Conservation (phyloP, 768 basidiomycete species). For the Xanthoconium purpureum region DNA sequence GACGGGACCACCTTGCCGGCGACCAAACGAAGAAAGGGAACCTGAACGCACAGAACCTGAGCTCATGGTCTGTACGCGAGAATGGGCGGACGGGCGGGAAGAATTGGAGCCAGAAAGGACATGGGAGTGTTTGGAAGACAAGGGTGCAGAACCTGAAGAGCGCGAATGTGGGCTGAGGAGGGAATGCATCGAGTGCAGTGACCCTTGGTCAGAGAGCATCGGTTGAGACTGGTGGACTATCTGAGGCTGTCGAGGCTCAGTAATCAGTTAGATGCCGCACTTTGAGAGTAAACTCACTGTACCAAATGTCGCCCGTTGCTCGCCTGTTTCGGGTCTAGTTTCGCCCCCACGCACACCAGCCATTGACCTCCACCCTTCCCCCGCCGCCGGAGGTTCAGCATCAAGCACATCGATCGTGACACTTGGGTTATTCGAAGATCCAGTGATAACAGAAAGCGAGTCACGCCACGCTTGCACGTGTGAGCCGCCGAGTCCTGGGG, state of each 20-base stretch:
- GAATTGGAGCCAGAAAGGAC: slow-evolving; percentile 51
- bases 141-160: slow-evolving; percentile 53
- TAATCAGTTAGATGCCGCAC: slow-evolving; percentile 2
- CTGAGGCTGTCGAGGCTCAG: slow-evolving; percentile 37
- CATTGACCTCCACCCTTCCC: slow-evolving; percentile 59
- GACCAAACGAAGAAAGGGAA: slow-evolving; percentile 56
- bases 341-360: slow-evolving; percentile 28
- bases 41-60: slow-evolving; percentile 45
- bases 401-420: slow-evolving; percentile 61
- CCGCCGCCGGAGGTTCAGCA: slow-evolving; percentile 63
- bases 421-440: slow-evolving; percentile 30
- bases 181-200: slow-evolving; percentile 62
- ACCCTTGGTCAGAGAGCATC: slow-evolving; percentile 58
- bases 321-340: slow-evolving; percentile 24
- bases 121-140: slow-evolving; percentile 42
- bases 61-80: slow-evolving; percentile 33
- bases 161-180: slow-evolving; percentile 46
- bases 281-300: slow-evolving; percentile 41
- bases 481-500: slow-evolving; percentile 38
- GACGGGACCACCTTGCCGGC: slow-evolving; percentile 33
- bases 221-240: slow-evolving; percentile 41
- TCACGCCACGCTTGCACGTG: slow-evolving; percentile 34
- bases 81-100: slow-evolving; percentile 50
- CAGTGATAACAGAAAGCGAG: slow-evolving; percentile 33
- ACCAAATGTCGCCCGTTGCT: slow-evolving; percentile 59